Evolutionary conservation across 805 yeast genomes (phyloP).

Genomic region (Myxozyma kluyveri): DNA sequence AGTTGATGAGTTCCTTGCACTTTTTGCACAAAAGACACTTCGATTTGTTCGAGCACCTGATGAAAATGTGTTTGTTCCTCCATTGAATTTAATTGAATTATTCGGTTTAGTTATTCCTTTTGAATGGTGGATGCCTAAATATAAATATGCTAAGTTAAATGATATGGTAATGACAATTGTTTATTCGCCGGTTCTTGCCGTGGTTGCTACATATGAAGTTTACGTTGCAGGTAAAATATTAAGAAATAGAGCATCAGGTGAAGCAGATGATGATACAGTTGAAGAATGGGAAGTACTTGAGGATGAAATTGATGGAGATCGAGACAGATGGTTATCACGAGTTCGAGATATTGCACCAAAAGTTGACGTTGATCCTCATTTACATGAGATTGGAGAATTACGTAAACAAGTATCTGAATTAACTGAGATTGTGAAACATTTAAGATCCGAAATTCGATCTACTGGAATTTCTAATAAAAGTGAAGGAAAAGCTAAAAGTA

Average conservation of each 20-base stretch:
- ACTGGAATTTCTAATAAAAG: too few relatives aligned
- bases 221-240: slow-evolving; percentile 64
- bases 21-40: slow-evolving; percentile 78
- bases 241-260: slow-evolving; percentile 62
- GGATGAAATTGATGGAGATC: slow-evolving; percentile 60
- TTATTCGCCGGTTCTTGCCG: slow-evolving; percentile 64
- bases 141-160: slow-evolving; percentile 46
- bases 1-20: slow-evolving; percentile 77
- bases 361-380: slow-evolving; percentile 45
- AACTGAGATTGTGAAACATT: slow-evolving; percentile 4
- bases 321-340: slow-evolving; percentile 49
- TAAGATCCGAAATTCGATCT: slow-evolving; percentile 2
- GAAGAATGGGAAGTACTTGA: slow-evolving; percentile 81
- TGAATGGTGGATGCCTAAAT: slow-evolving; percentile 40
- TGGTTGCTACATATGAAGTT: slow-evolving; percentile 64
- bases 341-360: slow-evolving; percentile 58
- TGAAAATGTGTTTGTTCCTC: slow-evolving; percentile 79
- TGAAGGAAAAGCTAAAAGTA: slow-evolving; percentile 1
- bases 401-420: slow-evolving; percentile 17
- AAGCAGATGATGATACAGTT: slow-evolving; percentile 78
- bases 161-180: slow-evolving; percentile 56
- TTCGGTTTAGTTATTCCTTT: slow-evolving; percentile 48
- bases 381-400: slow-evolving; percentile 16
- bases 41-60: slow-evolving; percentile 87
- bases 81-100: slow-evolving; percentile 71